Conservation (phyloP, 179 eudicot genomes). For the Drosera spatulata region DNA sequence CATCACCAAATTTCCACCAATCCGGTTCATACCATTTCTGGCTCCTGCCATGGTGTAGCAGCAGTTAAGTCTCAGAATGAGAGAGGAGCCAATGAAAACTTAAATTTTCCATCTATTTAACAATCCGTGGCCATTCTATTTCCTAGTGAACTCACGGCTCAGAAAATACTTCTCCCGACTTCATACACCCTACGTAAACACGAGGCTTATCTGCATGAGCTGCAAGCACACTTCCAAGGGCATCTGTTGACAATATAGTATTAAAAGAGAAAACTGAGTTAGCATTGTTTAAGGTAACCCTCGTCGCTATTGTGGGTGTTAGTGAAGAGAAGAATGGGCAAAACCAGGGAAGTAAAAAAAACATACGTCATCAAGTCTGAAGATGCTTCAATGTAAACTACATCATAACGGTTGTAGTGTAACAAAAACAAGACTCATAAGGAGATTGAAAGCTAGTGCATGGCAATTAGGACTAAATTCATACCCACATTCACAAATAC, state of each 20-base stretch:
- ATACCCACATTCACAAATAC: constrained; percentile 59
- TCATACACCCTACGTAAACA: constrained; percentile 67
- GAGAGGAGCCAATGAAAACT: not conserved
- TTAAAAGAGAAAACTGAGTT: too few species aligned
- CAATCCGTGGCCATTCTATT: constrained; percentile 2
- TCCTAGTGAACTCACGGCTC: constrained; percentile 36
- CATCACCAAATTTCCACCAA: constrained; percentile 79
- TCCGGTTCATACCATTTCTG: constrained; percentile 78
- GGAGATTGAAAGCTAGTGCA: not conserved
- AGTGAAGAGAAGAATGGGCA: too few species aligned
- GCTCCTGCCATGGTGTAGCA: constrained; percentile 22
- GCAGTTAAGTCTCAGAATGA: not conserved
- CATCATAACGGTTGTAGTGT: too few species aligned
- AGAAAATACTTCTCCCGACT: constrained; percentile 68
- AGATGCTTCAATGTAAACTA: too few species aligned
- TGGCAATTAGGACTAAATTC: constrained; percentile 5
- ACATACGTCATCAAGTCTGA: too few species aligned
- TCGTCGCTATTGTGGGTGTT: too few species aligned
- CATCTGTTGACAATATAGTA: constrained; percentile 24
- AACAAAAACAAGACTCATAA: not conserved
- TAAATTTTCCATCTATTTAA: not conserved
- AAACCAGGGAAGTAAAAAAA: too few species aligned
- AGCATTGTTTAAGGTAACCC: too few species aligned
- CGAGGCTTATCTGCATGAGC: constrained; percentile 44
- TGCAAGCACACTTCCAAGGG: constrained; percentile 44